Evolutionary conservation across 2,329 filamentous ascomycete genomes (phyloP).

Genomic region (Polytolypa hystricis): DNA sequence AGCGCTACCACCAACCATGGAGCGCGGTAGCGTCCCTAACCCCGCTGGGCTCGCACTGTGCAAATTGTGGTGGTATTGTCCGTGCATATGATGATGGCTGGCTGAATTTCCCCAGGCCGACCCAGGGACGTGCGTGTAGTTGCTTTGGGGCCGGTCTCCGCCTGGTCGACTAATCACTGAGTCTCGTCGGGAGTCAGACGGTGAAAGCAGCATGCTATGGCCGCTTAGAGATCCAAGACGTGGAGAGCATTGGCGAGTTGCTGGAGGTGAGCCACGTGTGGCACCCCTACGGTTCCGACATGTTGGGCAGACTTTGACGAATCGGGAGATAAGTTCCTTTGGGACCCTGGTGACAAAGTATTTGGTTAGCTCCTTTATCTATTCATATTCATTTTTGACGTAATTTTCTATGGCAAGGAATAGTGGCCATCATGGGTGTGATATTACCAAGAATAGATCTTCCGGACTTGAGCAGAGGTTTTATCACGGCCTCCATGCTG

Average conservation of each 20-base stretch:
- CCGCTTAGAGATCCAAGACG: constrained; percentile 22
- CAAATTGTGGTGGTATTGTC: constrained; percentile 8
- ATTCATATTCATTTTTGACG: too few relatives aligned
- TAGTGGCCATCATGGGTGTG: constrained; percentile 6
- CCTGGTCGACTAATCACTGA: constrained; percentile 21
- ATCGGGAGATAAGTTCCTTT: constrained; percentile 41
- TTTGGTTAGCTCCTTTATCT: constrained; percentile 3
- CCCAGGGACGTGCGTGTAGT: constrained; percentile 1
- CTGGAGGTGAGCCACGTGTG: constrained; percentile 30
- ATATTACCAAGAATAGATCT: constrained; percentile 41
- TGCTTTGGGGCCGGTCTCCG: constrained; percentile 19
- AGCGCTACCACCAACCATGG: neutral
- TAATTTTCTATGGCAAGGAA: neutral
- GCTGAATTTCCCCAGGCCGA: constrained; percentile 18
- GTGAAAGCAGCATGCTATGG: constrained; percentile 27
- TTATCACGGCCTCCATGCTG: constrained; percentile 43
- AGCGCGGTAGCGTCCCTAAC: constrained; percentile 9
- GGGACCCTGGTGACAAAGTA: constrained; percentile 32
- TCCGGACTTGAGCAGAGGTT: constrained; percentile 40
- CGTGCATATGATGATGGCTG: constrained; percentile 16
- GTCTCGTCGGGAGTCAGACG: constrained; percentile 26
- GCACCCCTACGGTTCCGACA: constrained; percentile 38
- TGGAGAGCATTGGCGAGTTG: constrained; percentile 29
- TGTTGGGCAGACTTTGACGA: constrained; percentile 41
- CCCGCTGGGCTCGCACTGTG: constrained; percentile 8